phyloP scores from a whole-genome alignment of 129 eudicot genomes.

The Helianthus tuberosus region DNA sequence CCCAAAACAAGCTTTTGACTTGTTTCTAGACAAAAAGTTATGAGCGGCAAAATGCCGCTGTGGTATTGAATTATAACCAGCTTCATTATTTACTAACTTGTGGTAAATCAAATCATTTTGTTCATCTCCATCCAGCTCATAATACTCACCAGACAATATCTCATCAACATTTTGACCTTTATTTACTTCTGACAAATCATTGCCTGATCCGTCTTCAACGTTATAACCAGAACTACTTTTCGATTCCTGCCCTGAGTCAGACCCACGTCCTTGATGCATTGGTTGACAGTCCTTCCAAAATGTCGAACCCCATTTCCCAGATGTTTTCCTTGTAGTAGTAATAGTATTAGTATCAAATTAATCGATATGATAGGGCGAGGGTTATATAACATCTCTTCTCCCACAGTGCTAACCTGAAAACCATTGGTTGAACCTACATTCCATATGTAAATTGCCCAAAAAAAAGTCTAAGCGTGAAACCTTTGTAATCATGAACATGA shows the following conservation, averaged over 20 bases:
- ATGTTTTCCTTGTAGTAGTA: constrained; percentile 36
- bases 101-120: constrained; percentile 67
- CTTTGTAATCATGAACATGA: constrained; percentile 99
- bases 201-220: constrained; percentile 56
- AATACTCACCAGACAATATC: constrained; percentile 95
- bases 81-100: constrained; percentile 44
- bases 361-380: no score
- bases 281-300: constrained; percentile 87
- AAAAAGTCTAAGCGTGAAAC: constrained; percentile 58
- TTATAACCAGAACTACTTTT: constrained; percentile 78
- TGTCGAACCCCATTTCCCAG: constrained; percentile 80
- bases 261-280: constrained; percentile 39
- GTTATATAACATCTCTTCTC: constrained; percentile 86
- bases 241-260: constrained; percentile 77
- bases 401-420: constrained; percentile 86
- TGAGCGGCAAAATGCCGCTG: constrained; percentile 38
- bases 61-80: constrained; percentile 47
- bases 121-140: constrained; percentile 89
- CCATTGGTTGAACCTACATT: constrained; percentile 18
- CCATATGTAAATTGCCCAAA: not conserved
- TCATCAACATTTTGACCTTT: constrained; percentile 61
- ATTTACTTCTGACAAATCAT: constrained; percentile 50
- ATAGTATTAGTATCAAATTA: no score
- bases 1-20: constrained; percentile 46
- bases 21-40: constrained; percentile 44